phyloP scores from a whole-genome alignment of 495 filamentous ascomycete species.

The Copromyces sp. region DNA sequence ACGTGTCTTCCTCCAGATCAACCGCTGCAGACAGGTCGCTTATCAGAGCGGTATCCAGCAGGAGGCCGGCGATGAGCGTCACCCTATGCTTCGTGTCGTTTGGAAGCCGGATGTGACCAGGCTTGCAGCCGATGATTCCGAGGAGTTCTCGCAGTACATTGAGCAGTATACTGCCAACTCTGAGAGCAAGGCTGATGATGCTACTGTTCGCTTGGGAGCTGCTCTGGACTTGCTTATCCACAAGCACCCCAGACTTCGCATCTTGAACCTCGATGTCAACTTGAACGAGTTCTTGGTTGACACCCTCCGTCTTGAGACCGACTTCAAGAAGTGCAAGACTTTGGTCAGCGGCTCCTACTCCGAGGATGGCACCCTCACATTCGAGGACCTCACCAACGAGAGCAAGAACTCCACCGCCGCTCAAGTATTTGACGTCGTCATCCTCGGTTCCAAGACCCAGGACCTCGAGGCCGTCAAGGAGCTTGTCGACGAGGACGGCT shows the following conservation, averaged over 20 bases:
- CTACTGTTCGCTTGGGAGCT: background rate
- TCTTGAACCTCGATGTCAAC: background rate
- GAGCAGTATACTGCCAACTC: background rate
- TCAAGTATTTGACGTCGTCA: background rate
- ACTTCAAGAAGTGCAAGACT: background rate
- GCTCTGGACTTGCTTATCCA: background rate
- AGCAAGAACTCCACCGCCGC: background rate
- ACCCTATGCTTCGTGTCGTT: background rate
- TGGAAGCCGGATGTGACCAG: background rate
- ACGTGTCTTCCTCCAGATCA: background rate
- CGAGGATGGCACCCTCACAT: background rate
- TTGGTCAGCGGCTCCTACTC: background rate
- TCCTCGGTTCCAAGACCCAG: background rate
- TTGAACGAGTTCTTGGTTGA: background rate
- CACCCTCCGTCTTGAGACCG: background rate
- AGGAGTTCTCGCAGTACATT: background rate
- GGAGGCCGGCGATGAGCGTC: background rate
- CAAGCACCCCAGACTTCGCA: background rate
- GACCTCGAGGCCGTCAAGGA: background rate
- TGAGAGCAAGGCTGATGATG: background rate
- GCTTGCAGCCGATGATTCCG: background rate
- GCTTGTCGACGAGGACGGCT: background rate
- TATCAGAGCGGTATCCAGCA: background rate
- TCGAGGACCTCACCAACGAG: background rate
- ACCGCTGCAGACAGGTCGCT: background rate